Evolutionary conservation across 2,329 filamentous ascomycete genomes (phyloP).

Genomic region (Phyllosticta citrichinensis): DNA sequence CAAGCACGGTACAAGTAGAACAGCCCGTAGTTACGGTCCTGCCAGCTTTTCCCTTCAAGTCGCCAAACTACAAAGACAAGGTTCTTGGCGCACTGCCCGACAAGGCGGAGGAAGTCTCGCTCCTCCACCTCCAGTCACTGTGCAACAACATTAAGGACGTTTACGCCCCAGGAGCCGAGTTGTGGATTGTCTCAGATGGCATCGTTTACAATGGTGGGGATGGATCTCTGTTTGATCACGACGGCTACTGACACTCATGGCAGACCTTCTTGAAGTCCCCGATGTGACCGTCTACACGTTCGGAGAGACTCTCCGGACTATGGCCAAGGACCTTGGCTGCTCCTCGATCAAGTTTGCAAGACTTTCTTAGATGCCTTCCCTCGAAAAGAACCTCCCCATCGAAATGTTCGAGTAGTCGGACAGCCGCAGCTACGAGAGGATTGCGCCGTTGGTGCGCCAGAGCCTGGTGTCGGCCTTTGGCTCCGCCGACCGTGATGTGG

Average conservation of each 20-base stretch:
- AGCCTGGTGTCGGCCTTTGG: conserved; percentile 17
- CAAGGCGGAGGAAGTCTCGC: conserved; percentile 33
- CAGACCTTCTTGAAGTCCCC: conserved; percentile 32
- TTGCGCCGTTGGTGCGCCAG: conserved; percentile 18
- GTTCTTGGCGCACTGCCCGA: conserved; percentile 41
- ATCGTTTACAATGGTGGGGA: conserved; percentile 30
- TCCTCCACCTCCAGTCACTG: conserved; percentile 31
- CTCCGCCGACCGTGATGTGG: conserved; percentile 19
- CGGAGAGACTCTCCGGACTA: conserved; percentile 26
- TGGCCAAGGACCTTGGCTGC: conserved; percentile 25
- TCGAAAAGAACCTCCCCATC: conserved; percentile 12
- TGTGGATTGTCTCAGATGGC: conserved; percentile 36
- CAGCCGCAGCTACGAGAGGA: conserved; percentile 13
- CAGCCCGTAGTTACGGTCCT: conserved; percentile 27
- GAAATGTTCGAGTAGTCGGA: conserved; percentile 21
- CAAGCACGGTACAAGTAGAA: conserved; percentile 18
- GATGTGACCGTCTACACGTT: conserved; percentile 35
- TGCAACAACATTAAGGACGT: conserved; percentile 30
- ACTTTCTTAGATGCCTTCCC: conserved; percentile 14
- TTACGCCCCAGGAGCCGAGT: conserved; percentile 31
- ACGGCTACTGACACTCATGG: background rate
- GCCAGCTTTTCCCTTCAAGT: conserved; percentile 54
- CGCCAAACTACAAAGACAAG: conserved; percentile 45
- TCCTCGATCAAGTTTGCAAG: conserved; percentile 27
- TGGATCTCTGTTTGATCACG: background rate